Percentiles rank a stretch among this genome's conserved stretches.
Evolutionary conservation across 768 basidiomycete genomes (phyloP).

Genomic region (Mycena olivaceomarginata): DNA sequence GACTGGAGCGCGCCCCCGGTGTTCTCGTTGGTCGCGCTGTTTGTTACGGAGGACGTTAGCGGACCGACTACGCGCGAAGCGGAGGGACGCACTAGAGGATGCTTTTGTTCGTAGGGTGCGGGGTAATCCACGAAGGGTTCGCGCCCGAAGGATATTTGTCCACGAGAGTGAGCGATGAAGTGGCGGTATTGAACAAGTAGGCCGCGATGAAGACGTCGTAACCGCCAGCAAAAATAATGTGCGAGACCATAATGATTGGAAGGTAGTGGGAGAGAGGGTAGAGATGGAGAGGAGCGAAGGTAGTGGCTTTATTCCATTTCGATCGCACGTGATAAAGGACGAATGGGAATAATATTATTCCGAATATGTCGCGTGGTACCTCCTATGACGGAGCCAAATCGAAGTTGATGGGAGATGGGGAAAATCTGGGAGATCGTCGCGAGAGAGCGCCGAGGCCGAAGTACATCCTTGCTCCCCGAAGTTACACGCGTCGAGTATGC

Average conservation of each 20-base stretch:
- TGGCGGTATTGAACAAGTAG: conserved; percentile 75
- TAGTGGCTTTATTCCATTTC: conserved; percentile 20
- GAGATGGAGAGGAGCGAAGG: neutral
- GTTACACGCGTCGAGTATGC: too few relatives aligned
- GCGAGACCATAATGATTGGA: conserved; percentile 72
- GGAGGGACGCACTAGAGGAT: conserved; percentile 75
- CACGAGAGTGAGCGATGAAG: conserved; percentile 66
- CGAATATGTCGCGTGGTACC: neutral
- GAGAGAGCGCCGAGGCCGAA: too few relatives aligned
- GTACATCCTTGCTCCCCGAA: too few relatives aligned
- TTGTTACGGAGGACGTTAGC: conserved; percentile 48
- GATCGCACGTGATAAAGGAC: neutral
- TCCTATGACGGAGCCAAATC: conserved; percentile 18
- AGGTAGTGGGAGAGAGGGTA: neutral
- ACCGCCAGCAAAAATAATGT: conserved; percentile 82
- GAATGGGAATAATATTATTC: too few relatives aligned
- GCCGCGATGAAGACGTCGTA: conserved; percentile 77
- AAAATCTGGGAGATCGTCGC: neutral
- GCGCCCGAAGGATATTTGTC: conserved; percentile 69
- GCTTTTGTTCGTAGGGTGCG: conserved; percentile 73
- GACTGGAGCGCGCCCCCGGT: conserved; percentile 72
- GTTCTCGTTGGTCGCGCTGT: conserved; percentile 78
- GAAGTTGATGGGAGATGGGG: conserved; percentile 11
- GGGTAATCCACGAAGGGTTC: conserved; percentile 78
- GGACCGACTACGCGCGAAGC: neutral